These are phyloP conservation scores for Chamaecrista fasciculata DNA, from an alignment of 306 rosid genomes.

Conservation along the genomic window DNA sequence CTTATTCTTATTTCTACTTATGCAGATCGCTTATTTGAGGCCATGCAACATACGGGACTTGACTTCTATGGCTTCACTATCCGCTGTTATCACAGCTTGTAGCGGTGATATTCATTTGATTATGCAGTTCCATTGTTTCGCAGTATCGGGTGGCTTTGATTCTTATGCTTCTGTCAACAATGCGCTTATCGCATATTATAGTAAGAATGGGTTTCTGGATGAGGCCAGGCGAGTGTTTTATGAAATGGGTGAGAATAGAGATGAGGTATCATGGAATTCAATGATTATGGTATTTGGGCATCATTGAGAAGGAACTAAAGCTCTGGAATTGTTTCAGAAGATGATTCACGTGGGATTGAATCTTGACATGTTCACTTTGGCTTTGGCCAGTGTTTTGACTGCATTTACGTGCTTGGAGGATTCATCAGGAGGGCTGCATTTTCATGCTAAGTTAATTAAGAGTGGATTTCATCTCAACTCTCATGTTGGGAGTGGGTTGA, in stretches of 20 bases:
- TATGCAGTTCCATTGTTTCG: slow-evolving; percentile 46
- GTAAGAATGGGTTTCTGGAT: slow-evolving; percentile 47
- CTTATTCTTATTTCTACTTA: slow-evolving; percentile 58
- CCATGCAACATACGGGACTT: slow-evolving; percentile 41
- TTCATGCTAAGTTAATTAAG: slow-evolving; percentile 75
- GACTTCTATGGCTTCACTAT: slow-evolving; percentile 68
- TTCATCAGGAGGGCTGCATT: slow-evolving; percentile 70
- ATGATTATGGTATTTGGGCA: slow-evolving; percentile 75
- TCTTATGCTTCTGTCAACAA: slow-evolving; percentile 62
- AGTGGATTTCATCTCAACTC: slow-evolving; percentile 74
- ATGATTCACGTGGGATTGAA: slow-evolving; percentile 51
- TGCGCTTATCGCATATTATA: slow-evolving; percentile 48
- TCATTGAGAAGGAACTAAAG: slow-evolving; percentile 58
- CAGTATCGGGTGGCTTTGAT: slow-evolving; percentile 52
- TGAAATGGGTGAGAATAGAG: slow-evolving; percentile 55
- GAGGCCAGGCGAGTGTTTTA: slow-evolving; percentile 37
- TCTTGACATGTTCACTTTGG: slow-evolving; percentile 81
- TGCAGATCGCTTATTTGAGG: slow-evolving; percentile 52
- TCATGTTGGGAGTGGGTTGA: slow-evolving; percentile 78
- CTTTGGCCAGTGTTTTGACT: slow-evolving; percentile 81
- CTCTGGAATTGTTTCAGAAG: slow-evolving; percentile 59
- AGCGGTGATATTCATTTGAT: slow-evolving; percentile 43
- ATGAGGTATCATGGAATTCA: slow-evolving; percentile 80
- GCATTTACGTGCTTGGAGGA: slow-evolving; percentile 65
- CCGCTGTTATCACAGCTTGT: slow-evolving; percentile 39